Conservation (phyloP, 2,329 filamentous ascomycete genomes). For the Apiospora saccharicola region DNA sequence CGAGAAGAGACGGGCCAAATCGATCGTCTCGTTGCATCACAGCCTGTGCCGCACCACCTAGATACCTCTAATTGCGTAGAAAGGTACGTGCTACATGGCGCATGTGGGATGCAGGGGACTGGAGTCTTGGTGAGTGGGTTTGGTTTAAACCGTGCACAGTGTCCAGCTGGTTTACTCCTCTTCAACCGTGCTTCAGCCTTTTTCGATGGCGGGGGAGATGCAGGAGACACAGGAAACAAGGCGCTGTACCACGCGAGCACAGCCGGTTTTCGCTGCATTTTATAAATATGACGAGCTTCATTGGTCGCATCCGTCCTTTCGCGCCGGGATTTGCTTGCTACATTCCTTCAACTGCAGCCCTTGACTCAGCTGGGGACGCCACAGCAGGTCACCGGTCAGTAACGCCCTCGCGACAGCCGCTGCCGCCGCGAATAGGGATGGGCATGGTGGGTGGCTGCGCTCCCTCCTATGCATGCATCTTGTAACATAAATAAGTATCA, state of each 20-base stretch:
- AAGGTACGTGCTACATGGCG: background rate
- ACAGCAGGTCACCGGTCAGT: constrained; percentile 1
- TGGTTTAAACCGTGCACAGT: constrained; percentile 8
- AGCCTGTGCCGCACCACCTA: constrained; percentile 9
- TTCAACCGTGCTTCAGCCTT: constrained; percentile 14
- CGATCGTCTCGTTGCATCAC: background rate
- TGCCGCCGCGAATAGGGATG: background rate
- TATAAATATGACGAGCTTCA: background rate
- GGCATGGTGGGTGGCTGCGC: background rate
- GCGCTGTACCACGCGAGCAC: background rate
- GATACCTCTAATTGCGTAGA: background rate
- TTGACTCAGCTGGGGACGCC: constrained; percentile 13
- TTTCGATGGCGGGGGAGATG: background rate
- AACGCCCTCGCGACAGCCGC: background rate
- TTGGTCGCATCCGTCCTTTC: background rate
- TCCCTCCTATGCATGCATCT: background rate
- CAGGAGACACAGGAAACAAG: background rate
- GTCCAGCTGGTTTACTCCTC: background rate
- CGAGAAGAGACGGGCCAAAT: background rate
- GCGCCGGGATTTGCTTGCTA: constrained; percentile 11
- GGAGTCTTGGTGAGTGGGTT: background rate
- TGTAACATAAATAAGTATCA: background rate
- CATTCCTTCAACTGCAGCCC: background rate
- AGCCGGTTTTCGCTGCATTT: background rate
- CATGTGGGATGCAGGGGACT: constrained; percentile 21